Evolutionary conservation across 768 basidiomycete species (phyloP), one percentile per base, ranked within the genome.

Genomic region (Pilatotrama ljubarskyi): DNA sequence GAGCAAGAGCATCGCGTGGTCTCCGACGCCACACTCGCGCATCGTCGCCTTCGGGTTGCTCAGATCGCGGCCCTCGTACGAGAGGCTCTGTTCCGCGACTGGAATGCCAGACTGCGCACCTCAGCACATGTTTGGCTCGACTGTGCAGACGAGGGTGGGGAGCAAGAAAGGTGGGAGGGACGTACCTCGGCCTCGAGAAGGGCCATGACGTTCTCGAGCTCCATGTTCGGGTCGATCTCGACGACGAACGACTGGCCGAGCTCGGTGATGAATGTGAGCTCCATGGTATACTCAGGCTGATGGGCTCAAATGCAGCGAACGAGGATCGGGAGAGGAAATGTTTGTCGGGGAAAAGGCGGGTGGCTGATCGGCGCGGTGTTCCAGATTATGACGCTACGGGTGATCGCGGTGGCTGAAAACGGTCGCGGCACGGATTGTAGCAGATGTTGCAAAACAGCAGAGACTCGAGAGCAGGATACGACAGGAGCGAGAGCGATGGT

Each of bases 181-280:
- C 87, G 72, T 71, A 94, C 96, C 84, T 98, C 95, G 0, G 89
- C 95, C 74, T 97, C 94, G n/a, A 97, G 80, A 54, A 98, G 78
- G 13, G 93, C 96, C 83, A 90, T 89, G 37, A 98, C 87, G 72
- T 95, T 90, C 78, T 93, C 91, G 26, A 98, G 83, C 72, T 92
- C 87, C 91, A 98, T 95, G 53, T 81, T 82, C 1, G 91, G 83
- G 75, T 95, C 93, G 65, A 97, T 92, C 70, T 98, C 95, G 51
- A 96, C 76, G 40, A 74, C 68, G 65, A 82, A 90, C 1, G 80
- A 76, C 56, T 86, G 78, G 8, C 89, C 90, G 20, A 81, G 62
- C 63, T 91, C 90, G 49, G 78, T 89, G 43, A 85, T 74, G 69
- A 92, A 90, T 2, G 89, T 91, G 55, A 92, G 73, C 66, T 84